Evolutionary conservation across 306 rosid species (phyloP).

Genomic region (Sindora glabra): DNA sequence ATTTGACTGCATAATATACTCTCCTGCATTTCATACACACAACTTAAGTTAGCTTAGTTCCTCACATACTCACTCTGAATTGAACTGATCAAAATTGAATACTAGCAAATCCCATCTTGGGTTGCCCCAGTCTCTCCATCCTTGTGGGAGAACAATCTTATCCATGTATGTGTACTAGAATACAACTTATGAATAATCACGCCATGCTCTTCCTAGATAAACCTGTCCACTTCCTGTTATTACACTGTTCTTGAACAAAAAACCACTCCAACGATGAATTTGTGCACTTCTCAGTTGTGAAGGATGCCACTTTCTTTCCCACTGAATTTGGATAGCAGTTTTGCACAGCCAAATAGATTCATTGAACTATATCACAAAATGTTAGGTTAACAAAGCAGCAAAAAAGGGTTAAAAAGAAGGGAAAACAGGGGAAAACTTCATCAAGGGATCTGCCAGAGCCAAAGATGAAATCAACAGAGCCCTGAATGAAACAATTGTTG

Average conservation of each 20-base stretch:
- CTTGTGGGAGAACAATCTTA: conserved; percentile 30
- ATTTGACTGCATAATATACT: conserved; percentile 38
- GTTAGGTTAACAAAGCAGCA: too few relatives aligned
- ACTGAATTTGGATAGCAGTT: conserved; percentile 29
- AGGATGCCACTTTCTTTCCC: conserved; percentile 31
- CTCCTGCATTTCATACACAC: not conserved
- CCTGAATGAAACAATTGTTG: conserved; percentile 35
- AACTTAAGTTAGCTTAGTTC: not conserved
- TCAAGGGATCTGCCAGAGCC: conserved; percentile 37
- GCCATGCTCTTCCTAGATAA: conserved; percentile 39
- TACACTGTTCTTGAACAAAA: conserved; percentile 25
- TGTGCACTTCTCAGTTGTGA: conserved; percentile 34
- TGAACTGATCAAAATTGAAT: too few relatives aligned
- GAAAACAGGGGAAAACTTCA: conserved; percentile 23
- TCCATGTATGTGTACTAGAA: conserved; percentile 33
- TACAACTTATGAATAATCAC: conserved; percentile 36
- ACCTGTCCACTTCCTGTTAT: conserved; percentile 32
- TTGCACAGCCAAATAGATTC: not conserved
- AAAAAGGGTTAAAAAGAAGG: too few relatives aligned
- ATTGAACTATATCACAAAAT: not conserved
- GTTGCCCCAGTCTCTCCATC: conserved; percentile 45
- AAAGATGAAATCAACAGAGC: conserved; percentile 44
- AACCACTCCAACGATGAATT: conserved; percentile 30
- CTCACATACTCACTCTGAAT: not conserved
- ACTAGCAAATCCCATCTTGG: conserved; percentile 29